Evolutionary conservation across 2,329 filamentous ascomycete genomes (phyloP).

Genomic region (Scytalidium sp.): DNA sequence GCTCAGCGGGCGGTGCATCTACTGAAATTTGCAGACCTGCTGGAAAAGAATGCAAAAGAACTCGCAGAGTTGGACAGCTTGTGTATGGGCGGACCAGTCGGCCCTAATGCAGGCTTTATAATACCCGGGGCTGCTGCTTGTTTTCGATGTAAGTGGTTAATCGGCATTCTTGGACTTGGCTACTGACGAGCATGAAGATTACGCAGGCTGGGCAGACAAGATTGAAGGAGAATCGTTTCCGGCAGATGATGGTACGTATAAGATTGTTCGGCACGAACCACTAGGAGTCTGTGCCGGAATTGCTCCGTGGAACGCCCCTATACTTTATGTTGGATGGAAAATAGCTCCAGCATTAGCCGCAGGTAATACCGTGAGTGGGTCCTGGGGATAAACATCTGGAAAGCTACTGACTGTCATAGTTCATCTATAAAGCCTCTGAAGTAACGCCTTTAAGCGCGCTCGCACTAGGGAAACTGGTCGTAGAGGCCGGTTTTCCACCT

Average conservation of each 20-base stretch:
- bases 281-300: constrained; percentile 49
- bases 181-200: constrained; percentile 21
- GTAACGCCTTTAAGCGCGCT: constrained; percentile 54
- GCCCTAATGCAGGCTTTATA: constrained; percentile 40
- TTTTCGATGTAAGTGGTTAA: constrained; percentile 19
- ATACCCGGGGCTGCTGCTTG: constrained; percentile 26
- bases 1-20: constrained; percentile 9
- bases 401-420: constrained; percentile 14
- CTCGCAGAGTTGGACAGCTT: constrained; percentile 39
- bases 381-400: not conserved
- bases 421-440: constrained; percentile 61
- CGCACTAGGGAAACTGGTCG: constrained; percentile 35
- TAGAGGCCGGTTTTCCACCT: constrained; percentile 25
- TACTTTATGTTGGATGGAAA: constrained; percentile 48
- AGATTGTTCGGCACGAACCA: constrained; percentile 32
- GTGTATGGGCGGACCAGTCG: constrained; percentile 41
- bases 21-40: constrained; percentile 35
- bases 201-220: constrained; percentile 35
- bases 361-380: constrained; percentile 42
- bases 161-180: constrained; percentile 5
- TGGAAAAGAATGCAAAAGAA: constrained; percentile 33
- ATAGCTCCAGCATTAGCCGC: constrained; percentile 57
- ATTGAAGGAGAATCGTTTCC: constrained; percentile 34
- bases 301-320: constrained; percentile 54
- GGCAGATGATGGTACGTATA: constrained; percentile 40